Evolutionary conservation across 177 flowering plant genomes (phyloP).

Genomic region (Vitis hybrid): DNA sequence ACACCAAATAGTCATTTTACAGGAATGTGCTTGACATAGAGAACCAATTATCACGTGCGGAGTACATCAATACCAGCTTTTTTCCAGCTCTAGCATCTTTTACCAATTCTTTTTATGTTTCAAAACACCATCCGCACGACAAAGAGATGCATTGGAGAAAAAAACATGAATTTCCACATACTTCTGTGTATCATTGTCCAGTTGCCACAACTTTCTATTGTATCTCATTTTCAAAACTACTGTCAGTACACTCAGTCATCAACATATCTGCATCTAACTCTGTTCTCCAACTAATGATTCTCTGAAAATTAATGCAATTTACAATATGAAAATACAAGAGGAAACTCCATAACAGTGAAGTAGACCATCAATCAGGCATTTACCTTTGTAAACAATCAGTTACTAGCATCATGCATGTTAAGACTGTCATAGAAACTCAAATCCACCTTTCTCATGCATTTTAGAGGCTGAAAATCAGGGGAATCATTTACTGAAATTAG

Average conservation of each 20-base stretch:
- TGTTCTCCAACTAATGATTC: background rate
- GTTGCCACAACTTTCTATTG: background rate
- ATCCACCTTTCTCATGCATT: background rate
- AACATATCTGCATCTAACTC: background rate
- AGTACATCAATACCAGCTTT: background rate
- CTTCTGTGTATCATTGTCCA: background rate
- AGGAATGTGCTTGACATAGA: no score
- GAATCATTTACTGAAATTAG: background rate
- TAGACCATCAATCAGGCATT: slow-evolving; percentile 1
- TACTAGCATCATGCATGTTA: background rate
- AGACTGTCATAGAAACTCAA: background rate
- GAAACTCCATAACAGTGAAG: background rate
- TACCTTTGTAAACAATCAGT: slow-evolving; percentile 1
- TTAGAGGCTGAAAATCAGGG: background rate
- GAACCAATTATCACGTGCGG: background rate
- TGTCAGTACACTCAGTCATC: background rate
- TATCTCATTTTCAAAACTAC: background rate
- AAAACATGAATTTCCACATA: background rate
- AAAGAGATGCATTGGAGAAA: background rate
- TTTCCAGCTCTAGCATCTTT: background rate
- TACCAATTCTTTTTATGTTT: background rate
- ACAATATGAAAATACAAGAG: background rate
- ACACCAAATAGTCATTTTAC: no score
- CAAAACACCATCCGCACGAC: background rate
- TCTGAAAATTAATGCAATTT: background rate